Evolutionary conservation across 1,284 basidiomycete species (phyloP).

Genomic region (Ustilago esculenta): DNA sequence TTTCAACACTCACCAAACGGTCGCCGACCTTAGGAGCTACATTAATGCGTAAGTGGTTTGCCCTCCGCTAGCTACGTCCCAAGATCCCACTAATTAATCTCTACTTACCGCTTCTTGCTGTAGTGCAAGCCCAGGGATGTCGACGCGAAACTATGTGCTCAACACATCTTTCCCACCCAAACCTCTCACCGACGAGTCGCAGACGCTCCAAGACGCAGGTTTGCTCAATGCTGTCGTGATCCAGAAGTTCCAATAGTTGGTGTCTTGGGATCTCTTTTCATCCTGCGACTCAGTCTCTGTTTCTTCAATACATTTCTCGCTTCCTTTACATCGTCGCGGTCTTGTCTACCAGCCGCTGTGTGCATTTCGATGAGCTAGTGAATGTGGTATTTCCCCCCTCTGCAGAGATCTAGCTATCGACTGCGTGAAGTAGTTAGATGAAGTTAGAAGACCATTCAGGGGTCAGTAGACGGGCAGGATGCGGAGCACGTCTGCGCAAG

Average conservation of each 20-base stretch:
- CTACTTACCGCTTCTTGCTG: background rate
- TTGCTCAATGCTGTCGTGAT: conserved; percentile 64
- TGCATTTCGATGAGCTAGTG: no score
- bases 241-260: conserved; percentile 54
- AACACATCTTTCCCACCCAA: conserved; percentile 65
- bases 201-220: conserved; percentile 59
- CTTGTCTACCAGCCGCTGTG: no score
- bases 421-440: no score
- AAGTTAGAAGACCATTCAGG: no score
- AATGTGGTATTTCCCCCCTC: no score
- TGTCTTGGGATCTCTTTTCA: no score
- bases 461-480: conserved; percentile 42
- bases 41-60: conserved; percentile 83
- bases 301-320: no score
- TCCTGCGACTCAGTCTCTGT: no score
- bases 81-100: background rate
- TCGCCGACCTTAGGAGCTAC: conserved; percentile 84
- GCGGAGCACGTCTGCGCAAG: conserved; percentile 35
- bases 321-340: no score
- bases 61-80: background rate
- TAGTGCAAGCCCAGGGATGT: conserved; percentile 60
- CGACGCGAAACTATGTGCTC: conserved; percentile 53
- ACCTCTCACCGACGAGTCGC: conserved; percentile 57
- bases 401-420: no score
- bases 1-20: conserved; percentile 91